Conservation (phyloP, 2,329 filamentous ascomycete genomes). For the Teratosphaeria viscida region DNA sequence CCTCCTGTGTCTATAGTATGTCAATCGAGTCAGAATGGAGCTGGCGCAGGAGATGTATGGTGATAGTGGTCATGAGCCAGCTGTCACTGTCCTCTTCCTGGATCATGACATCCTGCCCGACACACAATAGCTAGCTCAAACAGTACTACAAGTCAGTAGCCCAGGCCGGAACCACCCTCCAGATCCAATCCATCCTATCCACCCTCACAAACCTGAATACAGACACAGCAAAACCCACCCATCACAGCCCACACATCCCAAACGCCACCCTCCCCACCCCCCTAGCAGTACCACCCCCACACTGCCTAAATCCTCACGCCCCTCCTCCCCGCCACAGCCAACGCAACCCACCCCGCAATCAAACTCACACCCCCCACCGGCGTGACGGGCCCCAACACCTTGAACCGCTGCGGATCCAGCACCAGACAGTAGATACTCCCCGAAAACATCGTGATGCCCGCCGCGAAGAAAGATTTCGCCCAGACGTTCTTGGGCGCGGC, state of each 20-base stretch:
- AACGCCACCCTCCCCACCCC: background rate
- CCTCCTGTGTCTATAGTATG: too few relatives aligned
- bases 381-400: constrained; percentile 50
- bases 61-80: too few relatives aligned
- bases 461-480: constrained; percentile 45
- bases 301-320: constrained; percentile 7
- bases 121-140: too few relatives aligned
- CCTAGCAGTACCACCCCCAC: background rate
- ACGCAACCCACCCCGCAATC: constrained; percentile 52
- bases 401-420: constrained; percentile 51
- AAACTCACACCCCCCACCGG: constrained; percentile 54
- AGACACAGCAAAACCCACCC: background rate
- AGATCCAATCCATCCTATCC: too few relatives aligned
- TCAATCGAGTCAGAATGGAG: too few relatives aligned
- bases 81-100: too few relatives aligned
- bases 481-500: constrained; percentile 44
- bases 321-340: constrained; percentile 31
- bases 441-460: constrained; percentile 55
- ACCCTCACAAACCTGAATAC: too few relatives aligned
- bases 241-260: background rate
- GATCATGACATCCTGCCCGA: too few relatives aligned
- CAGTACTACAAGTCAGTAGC: too few relatives aligned
- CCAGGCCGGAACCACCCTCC: too few relatives aligned
- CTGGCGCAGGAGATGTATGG: too few relatives aligned
- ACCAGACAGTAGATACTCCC: constrained; percentile 55